Evolutionary conservation across 164 flowering plant species (phyloP).

Genomic region (Dillenia suffruticosa): DNA sequence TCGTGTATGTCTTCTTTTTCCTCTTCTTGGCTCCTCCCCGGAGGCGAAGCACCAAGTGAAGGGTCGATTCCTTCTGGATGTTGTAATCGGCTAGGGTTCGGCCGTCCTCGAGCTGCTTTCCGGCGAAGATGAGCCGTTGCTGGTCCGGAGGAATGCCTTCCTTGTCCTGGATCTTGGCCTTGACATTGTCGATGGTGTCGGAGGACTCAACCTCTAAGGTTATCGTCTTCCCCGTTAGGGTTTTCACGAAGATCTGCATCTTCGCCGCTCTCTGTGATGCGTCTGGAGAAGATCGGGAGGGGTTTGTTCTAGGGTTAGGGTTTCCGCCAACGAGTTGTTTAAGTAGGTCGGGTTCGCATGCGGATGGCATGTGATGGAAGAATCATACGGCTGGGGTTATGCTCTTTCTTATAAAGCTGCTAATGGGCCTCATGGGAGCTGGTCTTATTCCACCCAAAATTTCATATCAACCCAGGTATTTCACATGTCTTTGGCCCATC

Average conservation of each 20-base stretch:
- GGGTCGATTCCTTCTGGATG: constrained; percentile 48
- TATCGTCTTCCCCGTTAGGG: constrained; percentile 50
- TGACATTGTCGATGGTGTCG: constrained; percentile 68
- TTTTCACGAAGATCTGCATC: constrained; percentile 67
- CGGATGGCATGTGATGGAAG: too few relatives aligned
- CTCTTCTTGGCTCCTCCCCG: constrained; percentile 52
- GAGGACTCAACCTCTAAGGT: constrained; percentile 46
- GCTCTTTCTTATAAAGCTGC: too few relatives aligned
- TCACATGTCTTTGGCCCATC: too few relatives aligned
- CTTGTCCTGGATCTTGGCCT: constrained; percentile 63
- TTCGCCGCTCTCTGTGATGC: not conserved
- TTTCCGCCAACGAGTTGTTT: not conserved
- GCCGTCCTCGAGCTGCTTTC: constrained; percentile 63
- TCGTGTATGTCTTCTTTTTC: constrained; percentile 70
- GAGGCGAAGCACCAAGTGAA: constrained; percentile 46
- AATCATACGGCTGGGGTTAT: too few relatives aligned
- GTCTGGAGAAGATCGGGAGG: too few relatives aligned
- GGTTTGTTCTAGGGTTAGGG: not conserved
- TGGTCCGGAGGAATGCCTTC: constrained; percentile 67
- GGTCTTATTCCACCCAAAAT: too few relatives aligned
- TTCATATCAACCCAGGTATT: too few relatives aligned
- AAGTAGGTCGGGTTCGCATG: too few relatives aligned
- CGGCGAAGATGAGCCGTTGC: constrained; percentile 62
- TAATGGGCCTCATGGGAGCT: too few relatives aligned
- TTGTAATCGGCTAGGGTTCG: constrained; percentile 62